Evolutionary conservation across 208 protist genomes (phyloP).

Genomic region (Wallacemonas sp.): DNA sequence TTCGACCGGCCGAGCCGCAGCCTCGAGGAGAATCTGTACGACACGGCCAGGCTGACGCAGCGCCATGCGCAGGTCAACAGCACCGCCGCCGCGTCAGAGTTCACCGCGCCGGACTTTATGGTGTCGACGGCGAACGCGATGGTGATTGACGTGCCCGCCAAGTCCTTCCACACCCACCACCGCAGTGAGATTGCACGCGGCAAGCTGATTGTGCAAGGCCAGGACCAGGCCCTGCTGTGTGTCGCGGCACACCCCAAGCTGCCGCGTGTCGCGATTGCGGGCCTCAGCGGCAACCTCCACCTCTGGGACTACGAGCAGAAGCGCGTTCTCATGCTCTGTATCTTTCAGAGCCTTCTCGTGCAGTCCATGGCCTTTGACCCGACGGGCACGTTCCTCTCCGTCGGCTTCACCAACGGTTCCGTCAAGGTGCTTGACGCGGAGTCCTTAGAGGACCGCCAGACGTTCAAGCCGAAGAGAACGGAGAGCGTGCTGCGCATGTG

Average conservation of each 20-base stretch:
- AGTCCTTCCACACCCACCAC: conserved; percentile 68
- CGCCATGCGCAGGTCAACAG: conserved; percentile 40
- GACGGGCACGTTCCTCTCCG: conserved; percentile 71
- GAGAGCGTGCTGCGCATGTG: conserved; percentile 73
- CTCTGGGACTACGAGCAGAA: conserved; percentile 91
- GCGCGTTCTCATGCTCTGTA: conserved; percentile 69
- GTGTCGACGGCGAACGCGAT: conserved; percentile 89
- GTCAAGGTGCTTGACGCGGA: conserved; percentile 92
- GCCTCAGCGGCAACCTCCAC: conserved; percentile 86
- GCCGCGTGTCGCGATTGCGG: conserved; percentile 82
- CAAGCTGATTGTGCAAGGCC: conserved; percentile 87
- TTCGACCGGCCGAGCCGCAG: conserved; percentile 62
- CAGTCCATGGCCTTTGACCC: conserved; percentile 90
- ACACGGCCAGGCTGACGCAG: conserved; percentile 38
- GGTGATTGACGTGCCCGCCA: conserved; percentile 86
- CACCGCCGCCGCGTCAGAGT: conserved; percentile 56
- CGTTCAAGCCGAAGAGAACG: conserved; percentile 73
- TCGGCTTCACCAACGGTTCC: conserved; percentile 93
- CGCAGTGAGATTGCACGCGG: conserved; percentile 56
- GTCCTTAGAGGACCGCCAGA: conserved; percentile 80
- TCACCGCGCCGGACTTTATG: conserved; percentile 90
- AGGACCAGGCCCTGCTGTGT: conserved; percentile 83
- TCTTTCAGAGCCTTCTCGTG: conserved; percentile 85
- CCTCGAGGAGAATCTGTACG: conserved; percentile 35
- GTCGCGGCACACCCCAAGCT: conserved; percentile 85